Base-by-base conservation (phyloP, 257 asterid species). In the Jacaranda copaia region DNA sequence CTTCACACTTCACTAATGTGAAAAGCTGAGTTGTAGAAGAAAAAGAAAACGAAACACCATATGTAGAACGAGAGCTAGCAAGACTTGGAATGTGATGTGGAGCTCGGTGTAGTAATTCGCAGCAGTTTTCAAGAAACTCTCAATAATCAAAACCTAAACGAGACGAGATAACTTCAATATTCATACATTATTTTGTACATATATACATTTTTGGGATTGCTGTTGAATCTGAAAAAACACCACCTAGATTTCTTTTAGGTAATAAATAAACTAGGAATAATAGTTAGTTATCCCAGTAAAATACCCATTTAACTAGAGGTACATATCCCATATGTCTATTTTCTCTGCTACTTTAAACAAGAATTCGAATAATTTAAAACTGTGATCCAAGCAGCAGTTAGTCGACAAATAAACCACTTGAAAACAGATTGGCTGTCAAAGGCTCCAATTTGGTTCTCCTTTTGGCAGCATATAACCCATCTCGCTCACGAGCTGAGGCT, bases 371-470 rank as follows among this genome's bases (percentile, higher is more conserved):
- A 56, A 78, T 79, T 84, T 87, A 90, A 88, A 90, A 86, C 51
- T 87, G 85, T 52, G 89, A 92, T 83, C 96, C 96, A 42, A 77
- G 92, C 25, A 95, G 89, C 84, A 40, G 5, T 40, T 4, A 89
- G 74, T 78, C 90, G 81, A 79, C 78, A 83, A 95, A 88, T 84
- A 49, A 85, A 63, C 42, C 83, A 53, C 57, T 81, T 85, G 84
- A 87, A 74, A 49, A 88, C 88, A 32, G 83, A 25, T 25, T 71
- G 19, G 86, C 97, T 0, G 87, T 49, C 76, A 81, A 64, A 1
- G 90, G 90, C 85, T 87, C 93, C 81, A 76, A 6, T 74, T 87
- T 85, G 2, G 92, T 74, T 88, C 92, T 68, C 77, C 92, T 81
- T 86, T 88, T 6, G 96, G 88, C 68, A 84, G 19, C 88, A 88